A percentile compares a stretch with the other conserved stretches of the same genome.
Conservation (phyloP, 768 basidiomycete species). For the Boletellus emodensis region DNA sequence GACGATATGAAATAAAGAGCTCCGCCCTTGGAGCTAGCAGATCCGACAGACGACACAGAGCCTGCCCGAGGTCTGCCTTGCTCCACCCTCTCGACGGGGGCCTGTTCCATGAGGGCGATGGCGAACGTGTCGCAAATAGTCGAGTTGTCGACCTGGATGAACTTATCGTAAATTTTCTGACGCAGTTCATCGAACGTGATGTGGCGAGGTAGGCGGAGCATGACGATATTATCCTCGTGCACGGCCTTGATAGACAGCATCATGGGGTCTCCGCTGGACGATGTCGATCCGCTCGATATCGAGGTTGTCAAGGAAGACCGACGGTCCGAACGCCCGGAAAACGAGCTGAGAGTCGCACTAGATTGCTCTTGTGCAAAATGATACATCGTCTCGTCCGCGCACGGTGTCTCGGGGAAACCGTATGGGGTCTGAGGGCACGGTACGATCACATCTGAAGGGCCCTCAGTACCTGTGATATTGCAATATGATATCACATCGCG, state of each 20-base stretch:
- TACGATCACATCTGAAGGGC: conserved; percentile 21
- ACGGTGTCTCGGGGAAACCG: conserved; percentile 22
- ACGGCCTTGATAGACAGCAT: conserved; percentile 60
- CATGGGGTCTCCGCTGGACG: conserved; percentile 22
- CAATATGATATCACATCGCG: not conserved
- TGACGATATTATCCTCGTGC: conserved; percentile 56
- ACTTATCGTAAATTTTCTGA: conserved; percentile 58
- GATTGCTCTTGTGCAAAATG: conserved; percentile 8
- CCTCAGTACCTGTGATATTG: not conserved
- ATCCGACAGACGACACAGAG: conserved; percentile 35
- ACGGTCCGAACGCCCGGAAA: conserved; percentile 10
- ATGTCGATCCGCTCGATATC: conserved; percentile 37
- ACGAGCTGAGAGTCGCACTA: conserved; percentile 4
- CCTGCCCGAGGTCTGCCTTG: conserved; percentile 27
- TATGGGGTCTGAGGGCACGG: conserved; percentile 10
- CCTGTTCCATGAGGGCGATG: conserved; percentile 48
- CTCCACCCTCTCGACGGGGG: conserved; percentile 12
- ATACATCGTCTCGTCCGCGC: conserved; percentile 7
- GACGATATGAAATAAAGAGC: conserved; percentile 46
- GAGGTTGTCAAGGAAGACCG: conserved; percentile 31
- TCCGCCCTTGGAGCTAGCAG: conserved; percentile 12
- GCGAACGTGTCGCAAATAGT: conserved; percentile 52
- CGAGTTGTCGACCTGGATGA: conserved; percentile 57
- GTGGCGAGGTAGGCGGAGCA: conserved; percentile 51
- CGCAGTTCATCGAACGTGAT: conserved; percentile 52